Conservation (phyloP, 2,329 filamentous ascomycete genomes). For the Fusarium anguioides region DNA sequence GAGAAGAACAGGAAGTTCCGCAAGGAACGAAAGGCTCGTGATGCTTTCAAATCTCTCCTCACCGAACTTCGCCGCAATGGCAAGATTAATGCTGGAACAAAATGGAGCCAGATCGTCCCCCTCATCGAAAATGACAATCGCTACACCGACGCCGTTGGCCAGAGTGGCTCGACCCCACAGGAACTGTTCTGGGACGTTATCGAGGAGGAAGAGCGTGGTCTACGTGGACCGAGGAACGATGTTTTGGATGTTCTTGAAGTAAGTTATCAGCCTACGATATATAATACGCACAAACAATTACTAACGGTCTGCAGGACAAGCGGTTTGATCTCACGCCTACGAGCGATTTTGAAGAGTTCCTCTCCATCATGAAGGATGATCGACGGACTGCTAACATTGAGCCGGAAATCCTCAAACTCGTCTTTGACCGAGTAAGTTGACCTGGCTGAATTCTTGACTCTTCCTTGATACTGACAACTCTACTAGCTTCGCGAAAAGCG, state of each 20-base stretch:
- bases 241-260: constrained; percentile 91
- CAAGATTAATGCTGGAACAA: constrained; percentile 88
- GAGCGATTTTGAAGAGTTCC: constrained; percentile 90
- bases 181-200: constrained; percentile 97
- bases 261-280: constrained; percentile 52
- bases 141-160: constrained; percentile 85
- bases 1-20: constrained; percentile 85
- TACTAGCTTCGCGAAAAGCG: constrained; percentile 84
- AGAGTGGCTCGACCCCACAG: constrained; percentile 84
- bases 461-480: constrained; percentile 5
- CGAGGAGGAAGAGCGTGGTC: constrained; percentile 90
- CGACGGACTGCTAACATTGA: constrained; percentile 89
- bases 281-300: background rate
- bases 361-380: constrained; percentile 84
- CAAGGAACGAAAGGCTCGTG: constrained; percentile 86
- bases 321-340: constrained; percentile 89
- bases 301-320: constrained; percentile 72
- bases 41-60: constrained; percentile 81
- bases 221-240: constrained; percentile 83
- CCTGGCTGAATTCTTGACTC: background rate
- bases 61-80: constrained; percentile 78
- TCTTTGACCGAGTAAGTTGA: constrained; percentile 80
- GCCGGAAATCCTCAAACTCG: constrained; percentile 78
- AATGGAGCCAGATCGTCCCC: constrained; percentile 86
- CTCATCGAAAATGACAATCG: constrained; percentile 82